Evolutionary conservation across 306 rosid genomes (phyloP).

Genomic region (Lathyrus aphaca): DNA sequence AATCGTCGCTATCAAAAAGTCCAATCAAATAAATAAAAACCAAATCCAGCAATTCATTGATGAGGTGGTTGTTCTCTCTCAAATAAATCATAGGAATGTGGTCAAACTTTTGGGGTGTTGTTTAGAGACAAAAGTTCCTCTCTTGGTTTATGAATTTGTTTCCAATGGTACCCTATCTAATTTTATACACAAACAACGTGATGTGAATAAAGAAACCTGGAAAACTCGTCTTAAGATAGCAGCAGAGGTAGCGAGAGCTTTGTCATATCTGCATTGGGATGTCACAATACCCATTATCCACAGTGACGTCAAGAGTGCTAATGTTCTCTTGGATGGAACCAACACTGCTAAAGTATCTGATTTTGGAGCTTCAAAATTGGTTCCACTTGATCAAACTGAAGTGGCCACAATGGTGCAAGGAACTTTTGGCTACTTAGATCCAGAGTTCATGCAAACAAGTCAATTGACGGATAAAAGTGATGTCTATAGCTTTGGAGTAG

Average conservation of each 20-base stretch:
- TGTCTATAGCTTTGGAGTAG: conserved; percentile 60
- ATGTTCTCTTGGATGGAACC: conserved; percentile 46
- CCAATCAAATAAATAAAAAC: conserved; percentile 39
- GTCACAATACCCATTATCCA: conserved; percentile 52
- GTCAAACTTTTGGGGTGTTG: conserved; percentile 64
- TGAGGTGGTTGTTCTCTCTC: conserved; percentile 50
- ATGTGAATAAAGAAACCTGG: conserved; percentile 27
- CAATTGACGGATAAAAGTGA: too few relatives aligned
- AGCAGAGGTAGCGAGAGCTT: conserved; percentile 35
- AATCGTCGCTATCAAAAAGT: conserved; percentile 48
- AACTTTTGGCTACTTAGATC: conserved; percentile 54
- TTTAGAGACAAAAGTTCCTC: conserved; percentile 50
- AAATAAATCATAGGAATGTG: conserved; percentile 62
- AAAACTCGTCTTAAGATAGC: conserved; percentile 45
- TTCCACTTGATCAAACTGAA: conserved; percentile 47
- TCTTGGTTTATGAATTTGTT: conserved; percentile 55
- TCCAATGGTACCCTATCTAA: conserved; percentile 44
- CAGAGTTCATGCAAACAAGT: conserved; percentile 44
- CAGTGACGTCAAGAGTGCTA: too few relatives aligned
- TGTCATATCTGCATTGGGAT: conserved; percentile 51
- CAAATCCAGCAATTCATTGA: conserved; percentile 52
- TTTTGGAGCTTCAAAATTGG: conserved; percentile 52
- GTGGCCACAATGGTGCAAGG: conserved; percentile 54
- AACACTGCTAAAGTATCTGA: conserved; percentile 50
- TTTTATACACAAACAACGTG: conserved; percentile 30